phyloP scores from a whole-genome alignment of 495 filamentous ascomycete species.

The Penicillium egyptiacum region DNA sequence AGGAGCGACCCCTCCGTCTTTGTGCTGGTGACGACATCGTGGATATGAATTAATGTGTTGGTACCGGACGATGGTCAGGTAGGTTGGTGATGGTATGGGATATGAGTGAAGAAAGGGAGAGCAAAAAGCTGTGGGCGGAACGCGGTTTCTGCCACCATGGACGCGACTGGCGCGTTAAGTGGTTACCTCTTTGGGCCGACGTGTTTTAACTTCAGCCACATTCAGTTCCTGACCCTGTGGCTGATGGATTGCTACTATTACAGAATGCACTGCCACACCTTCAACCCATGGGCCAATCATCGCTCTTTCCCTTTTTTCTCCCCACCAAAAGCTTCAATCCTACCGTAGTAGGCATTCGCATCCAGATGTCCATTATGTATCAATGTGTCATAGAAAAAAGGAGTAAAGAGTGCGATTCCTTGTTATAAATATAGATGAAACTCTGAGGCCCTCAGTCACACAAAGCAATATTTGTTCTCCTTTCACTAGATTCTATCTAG shows the following conservation, averaged over 20 bases:
- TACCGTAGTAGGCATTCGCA: not conserved
- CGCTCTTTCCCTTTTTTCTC: conserved; percentile 3
- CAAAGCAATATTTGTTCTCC: not conserved
- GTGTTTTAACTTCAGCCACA: conserved; percentile 14
- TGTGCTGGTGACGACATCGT: conserved; percentile 53
- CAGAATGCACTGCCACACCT: not conserved
- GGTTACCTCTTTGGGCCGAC: conserved; percentile 36
- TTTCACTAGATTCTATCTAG: conserved; percentile 14
- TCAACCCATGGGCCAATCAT: not conserved
- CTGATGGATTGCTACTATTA: not conserved
- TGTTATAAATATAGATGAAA: conserved; percentile 2
- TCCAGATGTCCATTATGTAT: not conserved
- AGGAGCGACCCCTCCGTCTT: conserved; percentile 43
- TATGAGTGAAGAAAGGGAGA: conserved; percentile 25
- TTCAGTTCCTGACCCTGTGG: not conserved
- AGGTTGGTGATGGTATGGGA: conserved; percentile 14
- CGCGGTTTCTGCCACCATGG: conserved; percentile 24
- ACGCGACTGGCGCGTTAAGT: conserved; percentile 44
- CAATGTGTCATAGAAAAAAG: not conserved
- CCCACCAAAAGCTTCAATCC: not conserved
- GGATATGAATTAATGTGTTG: conserved; percentile 16
- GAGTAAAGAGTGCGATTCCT: not conserved
- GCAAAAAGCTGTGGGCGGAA: conserved; percentile 26
- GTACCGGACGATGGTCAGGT: conserved; percentile 11
- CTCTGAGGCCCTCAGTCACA: not conserved